Percentiles rank a stretch among this genome's conserved stretches.
Evolutionary conservation across 768 basidiomycete genomes (phyloP).

Genomic region (Pulveroboletus frians): DNA sequence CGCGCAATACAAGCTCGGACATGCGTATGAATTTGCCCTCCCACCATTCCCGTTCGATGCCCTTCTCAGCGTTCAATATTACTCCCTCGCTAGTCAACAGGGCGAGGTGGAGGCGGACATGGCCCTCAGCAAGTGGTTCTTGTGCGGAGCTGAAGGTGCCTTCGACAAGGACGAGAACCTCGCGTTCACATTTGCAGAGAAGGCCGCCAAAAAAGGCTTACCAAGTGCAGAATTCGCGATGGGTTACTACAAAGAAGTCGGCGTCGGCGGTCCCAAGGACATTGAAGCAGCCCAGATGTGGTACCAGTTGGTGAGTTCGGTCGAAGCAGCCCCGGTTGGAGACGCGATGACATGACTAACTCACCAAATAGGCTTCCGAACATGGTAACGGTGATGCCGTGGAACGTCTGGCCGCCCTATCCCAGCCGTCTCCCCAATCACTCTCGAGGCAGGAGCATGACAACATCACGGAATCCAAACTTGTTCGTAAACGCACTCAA

Average conservation of each 20-base stretch:
- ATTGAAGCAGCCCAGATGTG: constrained; percentile 63
- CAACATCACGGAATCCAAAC: constrained; percentile 65
- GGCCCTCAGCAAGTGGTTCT: constrained; percentile 96
- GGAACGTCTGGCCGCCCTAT: constrained; percentile 66
- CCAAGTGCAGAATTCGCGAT: constrained; percentile 89
- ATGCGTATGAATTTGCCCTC: constrained; percentile 86
- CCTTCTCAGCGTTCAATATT: constrained; percentile 86
- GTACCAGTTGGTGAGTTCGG: constrained; percentile 58
- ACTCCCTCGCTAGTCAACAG: constrained; percentile 73
- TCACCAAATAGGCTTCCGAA: constrained; percentile 52
- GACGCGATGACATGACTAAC: background rate
- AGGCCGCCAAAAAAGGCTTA: constrained; percentile 70
- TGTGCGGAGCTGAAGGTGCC: constrained; percentile 71
- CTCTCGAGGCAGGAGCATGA: constrained; percentile 82
- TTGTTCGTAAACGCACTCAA: constrained; percentile 78
- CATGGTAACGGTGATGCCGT: constrained; percentile 80
- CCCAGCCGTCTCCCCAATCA: constrained; percentile 52
- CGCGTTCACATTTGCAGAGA: constrained; percentile 86
- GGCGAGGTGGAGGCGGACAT: constrained; percentile 93
- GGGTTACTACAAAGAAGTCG: constrained; percentile 93
- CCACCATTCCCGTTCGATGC: constrained; percentile 86
- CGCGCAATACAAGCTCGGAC: constrained; percentile 89
- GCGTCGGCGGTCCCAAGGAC: constrained; percentile 70
- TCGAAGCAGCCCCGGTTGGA: background rate
- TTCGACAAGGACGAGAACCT: constrained; percentile 87